Evolutionary conservation across 2,329 filamentous ascomycete genomes (phyloP).

Genomic region (Fusarium ramigenum): DNA sequence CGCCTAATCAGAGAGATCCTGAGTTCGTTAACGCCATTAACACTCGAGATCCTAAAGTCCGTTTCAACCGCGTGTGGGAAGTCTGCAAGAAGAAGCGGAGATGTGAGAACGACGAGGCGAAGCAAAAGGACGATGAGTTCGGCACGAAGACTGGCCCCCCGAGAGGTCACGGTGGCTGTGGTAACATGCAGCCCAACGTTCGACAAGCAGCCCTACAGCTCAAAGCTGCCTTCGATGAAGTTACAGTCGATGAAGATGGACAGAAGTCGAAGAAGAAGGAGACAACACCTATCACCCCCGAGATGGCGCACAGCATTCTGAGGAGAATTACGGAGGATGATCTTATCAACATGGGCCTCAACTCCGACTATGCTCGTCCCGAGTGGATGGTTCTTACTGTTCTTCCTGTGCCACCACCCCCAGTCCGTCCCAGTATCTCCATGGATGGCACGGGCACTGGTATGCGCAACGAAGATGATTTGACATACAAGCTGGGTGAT

Average conservation of each 20-base stretch:
- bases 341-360: slow-evolving; percentile 87
- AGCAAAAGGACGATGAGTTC: slow-evolving; percentile 74
- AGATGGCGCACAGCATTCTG: slow-evolving; percentile 87
- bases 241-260: slow-evolving; percentile 74
- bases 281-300: slow-evolving; percentile 83
- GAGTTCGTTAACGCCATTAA: slow-evolving; percentile 84
- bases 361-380: slow-evolving; percentile 91
- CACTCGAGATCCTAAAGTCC: slow-evolving; percentile 90
- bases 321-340: slow-evolving; percentile 84
- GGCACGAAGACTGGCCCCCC: slow-evolving; percentile 65
- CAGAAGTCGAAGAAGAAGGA: slow-evolving; percentile 70
- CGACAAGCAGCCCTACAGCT: slow-evolving; percentile 88
- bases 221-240: slow-evolving; percentile 80
- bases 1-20: slow-evolving; percentile 75
- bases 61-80: slow-evolving; percentile 92
- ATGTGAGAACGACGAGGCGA: slow-evolving; percentile 83
- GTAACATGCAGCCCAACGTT: slow-evolving; percentile 88
- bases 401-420: slow-evolving; percentile 92
- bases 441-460: slow-evolving; percentile 94
- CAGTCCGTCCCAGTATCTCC: slow-evolving; percentile 95
- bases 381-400: slow-evolving; percentile 99
- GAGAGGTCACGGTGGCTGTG: slow-evolving; percentile 85
- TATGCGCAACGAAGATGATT: slow-evolving; percentile 95
- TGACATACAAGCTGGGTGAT: slow-evolving; percentile 99
- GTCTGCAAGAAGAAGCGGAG: slow-evolving; percentile 88